Evolutionary conservation across 2,329 filamentous ascomycete genomes (phyloP).

Genomic region (Hymenoscyphus albidus): DNA sequence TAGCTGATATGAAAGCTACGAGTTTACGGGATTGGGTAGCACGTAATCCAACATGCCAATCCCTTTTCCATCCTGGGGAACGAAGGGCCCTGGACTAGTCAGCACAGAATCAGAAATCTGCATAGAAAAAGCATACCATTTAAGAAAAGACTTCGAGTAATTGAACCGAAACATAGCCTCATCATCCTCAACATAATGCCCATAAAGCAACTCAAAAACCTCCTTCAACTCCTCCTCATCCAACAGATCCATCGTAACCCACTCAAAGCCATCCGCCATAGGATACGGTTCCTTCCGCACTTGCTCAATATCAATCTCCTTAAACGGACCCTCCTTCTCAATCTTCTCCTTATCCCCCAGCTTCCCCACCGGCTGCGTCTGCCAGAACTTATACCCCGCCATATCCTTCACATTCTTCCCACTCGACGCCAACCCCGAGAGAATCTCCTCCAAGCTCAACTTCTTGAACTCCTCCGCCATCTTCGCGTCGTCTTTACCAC

Average conservation of each 20-base stretch:
- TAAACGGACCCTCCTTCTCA: constrained; percentile 77
- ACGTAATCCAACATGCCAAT: constrained; percentile 94
- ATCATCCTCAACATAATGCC: constrained; percentile 96
- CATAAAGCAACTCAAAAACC: constrained; percentile 84
- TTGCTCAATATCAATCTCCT: constrained; percentile 70
- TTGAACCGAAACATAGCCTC: constrained; percentile 98
- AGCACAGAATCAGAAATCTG: constrained; percentile 15
- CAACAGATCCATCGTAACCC: constrained; percentile 84
- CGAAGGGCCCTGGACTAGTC: constrained; percentile 70
- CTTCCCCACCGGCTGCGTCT: constrained; percentile 89
- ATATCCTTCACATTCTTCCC: constrained; percentile 94
- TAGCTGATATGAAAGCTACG: constrained; percentile 92
- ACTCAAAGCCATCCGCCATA: constrained; percentile 83
- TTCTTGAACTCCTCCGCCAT: constrained; percentile 54
- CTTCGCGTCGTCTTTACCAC: constrained; percentile 38
- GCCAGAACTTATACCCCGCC: constrained; percentile 98
- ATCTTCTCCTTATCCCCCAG: constrained; percentile 61
- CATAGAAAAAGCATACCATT: constrained; percentile 60
- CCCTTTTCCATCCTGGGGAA: constrained; percentile 86
- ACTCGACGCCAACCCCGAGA: constrained; percentile 70
- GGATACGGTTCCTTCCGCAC: constrained; percentile 73
- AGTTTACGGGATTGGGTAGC: constrained; percentile 79
- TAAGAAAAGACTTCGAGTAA: constrained; percentile 83
- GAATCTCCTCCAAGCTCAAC: constrained; percentile 65
- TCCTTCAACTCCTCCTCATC: constrained; percentile 78